Evolutionary conservation across 2,329 filamentous ascomycete species (phyloP), one percentile per base, ranked within the genome.

Genomic region (Lecanicillium sp.): DNA sequence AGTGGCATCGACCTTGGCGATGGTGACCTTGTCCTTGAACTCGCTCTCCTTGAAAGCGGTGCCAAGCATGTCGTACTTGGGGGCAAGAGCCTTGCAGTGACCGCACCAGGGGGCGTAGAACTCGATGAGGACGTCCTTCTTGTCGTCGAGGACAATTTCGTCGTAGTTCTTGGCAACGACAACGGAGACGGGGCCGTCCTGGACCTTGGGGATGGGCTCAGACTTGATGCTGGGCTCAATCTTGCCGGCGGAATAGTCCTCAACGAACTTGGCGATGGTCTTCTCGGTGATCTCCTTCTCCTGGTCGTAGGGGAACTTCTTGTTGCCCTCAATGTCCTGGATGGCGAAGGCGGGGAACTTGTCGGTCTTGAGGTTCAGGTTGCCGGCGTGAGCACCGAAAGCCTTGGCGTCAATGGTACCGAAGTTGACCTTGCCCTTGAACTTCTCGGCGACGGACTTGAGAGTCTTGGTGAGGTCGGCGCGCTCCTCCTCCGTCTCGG

Each of bases 71-170:
- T 98, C 93, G 70, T 96, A 98, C 70, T 95, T 85, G 62, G 93
- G 93, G 49, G 93, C 91, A 54, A 98, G 85, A 69, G 83, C 90
- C 82, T 97, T 97, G 88, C 93, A 98, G 82, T 98, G 93, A 60
- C 93, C 93, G 68, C 93, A 98, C 93, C 93, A 98, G 55, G 93
- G 93, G 51, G 93, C 93, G 75, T 98, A 98, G 77, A 95, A 97
- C 77, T 98, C 93, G 55, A 98, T 73, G 57, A 98, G 81, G 51
- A 98, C 93, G 69, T 98, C 93, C 85, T 97, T 97, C 66, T 84
- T 78, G 69, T 95, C 86, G 65, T 98, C 86, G 48, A 96, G 79
- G 62, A 98, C 90, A 58, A 97, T 73, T 7, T 94, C 79, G 55
- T 95, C 78, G 79, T 96, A 98, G 74, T 80, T 91, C 75, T 95